Percentiles rank a stretch among this genome's conserved stretches.
Conservation (phyloP, 2,329 filamentous ascomycete genomes). For the Cadophora sp. region DNA sequence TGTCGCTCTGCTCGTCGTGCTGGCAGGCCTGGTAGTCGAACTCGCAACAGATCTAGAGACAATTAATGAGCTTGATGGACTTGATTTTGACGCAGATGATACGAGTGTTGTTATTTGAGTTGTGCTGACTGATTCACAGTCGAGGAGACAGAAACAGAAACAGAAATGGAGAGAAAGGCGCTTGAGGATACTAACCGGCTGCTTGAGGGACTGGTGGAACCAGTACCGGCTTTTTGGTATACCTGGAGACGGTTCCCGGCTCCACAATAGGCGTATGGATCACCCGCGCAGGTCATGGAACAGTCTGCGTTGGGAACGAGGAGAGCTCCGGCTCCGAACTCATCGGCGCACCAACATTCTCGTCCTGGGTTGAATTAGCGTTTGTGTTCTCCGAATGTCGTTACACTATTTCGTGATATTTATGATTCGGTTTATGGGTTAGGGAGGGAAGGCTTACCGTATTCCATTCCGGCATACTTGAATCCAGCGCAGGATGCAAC, state of each 20-base stretch:
- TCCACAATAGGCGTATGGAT: conserved; percentile 45
- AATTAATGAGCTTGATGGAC: neutral
- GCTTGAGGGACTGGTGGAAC: conserved; percentile 4
- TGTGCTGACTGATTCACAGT: conserved; percentile 6
- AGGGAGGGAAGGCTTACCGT: conserved; percentile 4
- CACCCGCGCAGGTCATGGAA: conserved; percentile 38
- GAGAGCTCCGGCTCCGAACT: conserved; percentile 30
- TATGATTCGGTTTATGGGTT: neutral
- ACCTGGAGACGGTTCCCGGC: conserved; percentile 41
- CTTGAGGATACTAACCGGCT: conserved; percentile 20
- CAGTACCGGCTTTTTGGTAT: conserved; percentile 33
- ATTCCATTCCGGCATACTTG: conserved; percentile 48
- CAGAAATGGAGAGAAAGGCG: neutral
- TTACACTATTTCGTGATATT: neutral
- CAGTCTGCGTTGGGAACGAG: conserved; percentile 33
- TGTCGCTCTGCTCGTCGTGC: neutral
- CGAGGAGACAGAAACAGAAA: neutral
- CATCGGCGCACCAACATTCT: conserved; percentile 46
- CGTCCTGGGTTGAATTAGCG: conserved; percentile 15
- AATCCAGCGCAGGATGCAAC: conserved; percentile 42
- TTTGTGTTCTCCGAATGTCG: neutral
- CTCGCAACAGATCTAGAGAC: neutral
- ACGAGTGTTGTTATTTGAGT: neutral
- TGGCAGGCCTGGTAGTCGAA: neutral
- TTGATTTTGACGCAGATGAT: neutral